These are phyloP conservation scores for Pugionium dolabratum DNA, from an alignment of 345 rosid species.

Conservation along the genomic window DNA sequence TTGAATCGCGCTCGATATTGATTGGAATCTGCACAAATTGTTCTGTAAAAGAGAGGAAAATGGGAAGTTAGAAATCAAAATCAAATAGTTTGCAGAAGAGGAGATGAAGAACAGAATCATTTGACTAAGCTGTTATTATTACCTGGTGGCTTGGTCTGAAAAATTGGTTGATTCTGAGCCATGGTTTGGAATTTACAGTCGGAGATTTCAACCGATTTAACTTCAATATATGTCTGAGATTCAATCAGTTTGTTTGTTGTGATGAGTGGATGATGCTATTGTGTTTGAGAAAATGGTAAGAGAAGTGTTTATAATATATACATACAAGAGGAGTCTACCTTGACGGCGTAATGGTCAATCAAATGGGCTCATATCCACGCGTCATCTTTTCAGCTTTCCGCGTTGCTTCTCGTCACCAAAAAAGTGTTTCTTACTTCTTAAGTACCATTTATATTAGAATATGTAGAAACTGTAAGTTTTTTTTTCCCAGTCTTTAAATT, in stretches of 20 bases:
- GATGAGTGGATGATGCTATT: slow-evolving; percentile 10
- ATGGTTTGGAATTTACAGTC: slow-evolving; percentile 20
- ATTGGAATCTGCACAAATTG: slow-evolving; percentile 38
- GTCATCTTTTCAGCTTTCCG: slow-evolving; percentile 18
- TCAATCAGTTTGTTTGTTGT: not conserved
- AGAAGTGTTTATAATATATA: slow-evolving; percentile 15
- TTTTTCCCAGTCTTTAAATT: not conserved
- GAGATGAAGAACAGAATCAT: slow-evolving; percentile 7
- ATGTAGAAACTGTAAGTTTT: not conserved
- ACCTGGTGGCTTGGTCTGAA: slow-evolving; percentile 38
- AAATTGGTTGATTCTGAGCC: slow-evolving; percentile 37
- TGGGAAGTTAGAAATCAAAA: slow-evolving; percentile 3
- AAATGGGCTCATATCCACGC: slow-evolving; percentile 21
- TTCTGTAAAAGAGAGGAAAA: slow-evolving; percentile 32
- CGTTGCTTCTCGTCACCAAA: slow-evolving; percentile 3
- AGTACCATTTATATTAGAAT: not conserved
- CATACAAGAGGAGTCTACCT: not conserved
- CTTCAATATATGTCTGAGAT: not conserved
- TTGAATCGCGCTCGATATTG: slow-evolving; percentile 34
- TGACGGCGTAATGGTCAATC: slow-evolving; percentile 37
- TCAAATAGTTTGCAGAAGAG: not conserved
- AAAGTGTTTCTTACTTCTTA: not conserved
- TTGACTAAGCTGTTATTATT: not conserved
- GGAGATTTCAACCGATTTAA: slow-evolving; percentile 4
- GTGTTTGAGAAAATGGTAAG: slow-evolving; percentile 8